These are phyloP conservation scores for Solanum appendiculatum DNA, from an alignment of 257 asterid genomes.

Conservation along the genomic window DNA sequence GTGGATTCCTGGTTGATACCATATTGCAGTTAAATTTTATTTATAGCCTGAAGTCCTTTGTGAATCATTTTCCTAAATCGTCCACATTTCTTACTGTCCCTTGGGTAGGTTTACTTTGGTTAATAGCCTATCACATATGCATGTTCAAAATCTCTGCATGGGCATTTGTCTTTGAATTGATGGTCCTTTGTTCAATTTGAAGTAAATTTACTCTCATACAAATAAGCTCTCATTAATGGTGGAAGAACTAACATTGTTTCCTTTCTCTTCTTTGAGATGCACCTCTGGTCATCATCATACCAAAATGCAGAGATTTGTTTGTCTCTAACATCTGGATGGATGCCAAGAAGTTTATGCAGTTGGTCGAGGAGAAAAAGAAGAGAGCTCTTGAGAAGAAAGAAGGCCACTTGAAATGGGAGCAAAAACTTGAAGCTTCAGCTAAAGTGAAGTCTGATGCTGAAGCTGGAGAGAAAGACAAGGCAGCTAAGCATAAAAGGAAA, in stretches of 20 bases:
- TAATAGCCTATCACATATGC: background rate
- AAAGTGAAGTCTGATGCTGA: slow-evolving; percentile 67
- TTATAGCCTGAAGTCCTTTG: background rate
- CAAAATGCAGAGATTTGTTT: slow-evolving; percentile 89
- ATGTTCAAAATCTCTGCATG: background rate
- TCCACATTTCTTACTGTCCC: background rate
- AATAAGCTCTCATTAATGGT: background rate
- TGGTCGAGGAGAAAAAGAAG: slow-evolving; percentile 94
- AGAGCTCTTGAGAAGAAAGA: slow-evolving; percentile 78
- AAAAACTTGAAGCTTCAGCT: slow-evolving; percentile 89
- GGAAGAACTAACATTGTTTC: slow-evolving; percentile 93
- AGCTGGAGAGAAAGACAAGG: slow-evolving; percentile 51
- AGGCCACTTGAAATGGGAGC: slow-evolving; percentile 95
- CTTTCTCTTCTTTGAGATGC: slow-evolving; percentile 97
- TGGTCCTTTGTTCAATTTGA: background rate
- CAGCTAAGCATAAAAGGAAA: slow-evolving; percentile 54
- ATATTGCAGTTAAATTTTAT: background rate
- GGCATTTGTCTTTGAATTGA: background rate
- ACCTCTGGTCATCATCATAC: slow-evolving; percentile 94
- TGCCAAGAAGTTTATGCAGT: slow-evolving; percentile 85
- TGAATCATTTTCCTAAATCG: background rate
- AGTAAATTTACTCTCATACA: background rate
- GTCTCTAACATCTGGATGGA: slow-evolving; percentile 65
- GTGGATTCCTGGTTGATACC: background rate
- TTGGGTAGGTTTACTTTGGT: background rate